Percentiles rank a stretch among this genome's conserved stretches.
Conservation (phyloP, 345 rosid species). For the Salix udensis region DNA sequence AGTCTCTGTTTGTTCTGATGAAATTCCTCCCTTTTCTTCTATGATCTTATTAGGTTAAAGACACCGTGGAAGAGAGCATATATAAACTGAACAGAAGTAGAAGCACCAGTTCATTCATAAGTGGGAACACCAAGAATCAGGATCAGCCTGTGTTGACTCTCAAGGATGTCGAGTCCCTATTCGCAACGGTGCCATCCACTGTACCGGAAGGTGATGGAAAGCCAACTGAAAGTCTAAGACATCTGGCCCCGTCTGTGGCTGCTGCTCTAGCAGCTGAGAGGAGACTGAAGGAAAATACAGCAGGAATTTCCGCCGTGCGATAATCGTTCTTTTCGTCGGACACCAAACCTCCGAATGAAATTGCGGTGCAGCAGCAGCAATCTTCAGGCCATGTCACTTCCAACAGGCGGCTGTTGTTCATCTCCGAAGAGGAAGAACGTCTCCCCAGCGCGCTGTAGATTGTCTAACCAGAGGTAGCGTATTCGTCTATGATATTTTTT, state of each 20-base stretch:
- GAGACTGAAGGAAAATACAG: slow-evolving; percentile 44
- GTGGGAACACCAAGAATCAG: slow-evolving; percentile 83
- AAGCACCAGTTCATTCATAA: slow-evolving; percentile 52
- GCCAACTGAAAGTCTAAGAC: slow-evolving; percentile 39
- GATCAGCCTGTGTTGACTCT: slow-evolving; percentile 78
- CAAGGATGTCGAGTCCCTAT: slow-evolving; percentile 74
- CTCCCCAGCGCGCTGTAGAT: no score
- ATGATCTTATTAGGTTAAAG: slow-evolving; percentile 46
- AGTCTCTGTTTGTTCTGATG: neutral
- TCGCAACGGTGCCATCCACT: slow-evolving; percentile 35
- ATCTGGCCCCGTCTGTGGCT: slow-evolving; percentile 71
- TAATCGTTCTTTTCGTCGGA: neutral
- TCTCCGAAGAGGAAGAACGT: neutral
- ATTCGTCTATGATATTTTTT: no score
- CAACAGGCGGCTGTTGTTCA: neutral
- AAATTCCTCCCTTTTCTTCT: neutral
- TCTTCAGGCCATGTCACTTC: neutral
- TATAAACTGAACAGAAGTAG: slow-evolving; percentile 80
- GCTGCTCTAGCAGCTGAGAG: slow-evolving; percentile 92
- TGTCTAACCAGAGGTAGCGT: no score
- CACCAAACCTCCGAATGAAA: neutral
- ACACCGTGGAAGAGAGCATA: slow-evolving; percentile 91
- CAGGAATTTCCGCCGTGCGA: neutral
- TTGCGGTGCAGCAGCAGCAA: neutral
- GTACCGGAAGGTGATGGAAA: slow-evolving; percentile 37